These are phyloP conservation scores for Biscogniauxia sp. DNA, from an alignment of 2,329 filamentous ascomycete species.

Conservation along the genomic window DNA sequence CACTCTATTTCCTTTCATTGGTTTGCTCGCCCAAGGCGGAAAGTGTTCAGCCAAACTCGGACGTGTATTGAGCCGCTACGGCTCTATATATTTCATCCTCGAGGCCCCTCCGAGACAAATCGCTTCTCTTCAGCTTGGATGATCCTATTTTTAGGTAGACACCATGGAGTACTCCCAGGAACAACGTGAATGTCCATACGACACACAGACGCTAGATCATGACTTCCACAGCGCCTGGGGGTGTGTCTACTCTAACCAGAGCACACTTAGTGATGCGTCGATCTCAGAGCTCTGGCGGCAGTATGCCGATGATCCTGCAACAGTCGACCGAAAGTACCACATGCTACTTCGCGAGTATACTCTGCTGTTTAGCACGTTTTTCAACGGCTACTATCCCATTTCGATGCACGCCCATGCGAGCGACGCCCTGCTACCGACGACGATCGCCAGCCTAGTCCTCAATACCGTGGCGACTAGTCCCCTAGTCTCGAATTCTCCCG, in stretches of 20 bases:
- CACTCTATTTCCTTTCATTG: background rate
- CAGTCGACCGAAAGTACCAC: slow-evolving; percentile 21
- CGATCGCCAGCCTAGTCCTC: slow-evolving; percentile 19
- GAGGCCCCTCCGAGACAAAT: background rate
- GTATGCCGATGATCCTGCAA: slow-evolving; percentile 20
- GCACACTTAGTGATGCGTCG: slow-evolving; percentile 16
- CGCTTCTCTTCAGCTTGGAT: background rate
- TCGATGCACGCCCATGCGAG: slow-evolving; percentile 18
- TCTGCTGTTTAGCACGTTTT: slow-evolving; percentile 18
- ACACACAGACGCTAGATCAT: slow-evolving; percentile 17
- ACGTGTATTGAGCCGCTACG: background rate
- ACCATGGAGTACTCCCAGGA: background rate
- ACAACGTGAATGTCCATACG: background rate
- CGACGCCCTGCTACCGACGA: slow-evolving; percentile 18
- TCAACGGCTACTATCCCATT: slow-evolving; percentile 21
- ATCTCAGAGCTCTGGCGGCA: slow-evolving; percentile 22
- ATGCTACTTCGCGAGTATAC: slow-evolving; percentile 21
- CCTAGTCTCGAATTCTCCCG: slow-evolving; percentile 13
- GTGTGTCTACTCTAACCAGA: slow-evolving; percentile 21
- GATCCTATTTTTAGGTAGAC: background rate
- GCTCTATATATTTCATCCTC: background rate
- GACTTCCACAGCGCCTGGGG: slow-evolving; percentile 26
- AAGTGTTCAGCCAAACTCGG: background rate
- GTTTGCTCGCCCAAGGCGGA: background rate
- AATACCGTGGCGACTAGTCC: slow-evolving; percentile 19